Conservation (phyloP, 495 filamentous ascomycete species). For the Staphylotrichum longicolle region DNA sequence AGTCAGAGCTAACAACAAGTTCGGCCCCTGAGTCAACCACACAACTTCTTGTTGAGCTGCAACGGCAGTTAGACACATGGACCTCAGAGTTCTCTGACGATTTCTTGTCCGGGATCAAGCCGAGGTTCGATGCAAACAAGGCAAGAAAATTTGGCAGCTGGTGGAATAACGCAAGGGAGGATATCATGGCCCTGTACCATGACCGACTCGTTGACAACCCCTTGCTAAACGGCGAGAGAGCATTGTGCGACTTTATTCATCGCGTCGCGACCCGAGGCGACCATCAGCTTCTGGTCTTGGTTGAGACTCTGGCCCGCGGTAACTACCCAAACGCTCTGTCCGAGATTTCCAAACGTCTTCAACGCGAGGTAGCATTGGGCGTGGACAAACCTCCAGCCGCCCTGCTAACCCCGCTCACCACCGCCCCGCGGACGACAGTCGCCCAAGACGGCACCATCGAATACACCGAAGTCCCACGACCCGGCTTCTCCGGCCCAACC, state of each 20-base stretch:
- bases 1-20: not conserved
- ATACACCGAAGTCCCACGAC: not conserved
- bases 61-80: not conserved
- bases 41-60: not conserved
- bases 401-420: not conserved
- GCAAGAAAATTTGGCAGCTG: not conserved
- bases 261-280: not conserved
- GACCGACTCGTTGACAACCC: conserved; percentile 70
- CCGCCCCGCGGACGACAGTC: not conserved
- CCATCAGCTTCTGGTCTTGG: not conserved
- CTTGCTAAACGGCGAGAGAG: not conserved
- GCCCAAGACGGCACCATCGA: not conserved
- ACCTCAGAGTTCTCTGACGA: not conserved
- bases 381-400: not conserved
- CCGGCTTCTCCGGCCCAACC: not conserved
- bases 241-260: not conserved
- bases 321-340: not conserved
- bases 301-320: not conserved
- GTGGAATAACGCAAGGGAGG: conserved; percentile 73
- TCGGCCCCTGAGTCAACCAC: not conserved
- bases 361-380: not conserved
- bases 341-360: not conserved
- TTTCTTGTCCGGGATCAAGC: not conserved
- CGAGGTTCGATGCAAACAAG: not conserved
- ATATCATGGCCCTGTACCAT: conserved; percentile 84